phyloP scores from a whole-genome alignment of 495 filamentous ascomycete genomes.

The Penicillium antarcticum region DNA sequence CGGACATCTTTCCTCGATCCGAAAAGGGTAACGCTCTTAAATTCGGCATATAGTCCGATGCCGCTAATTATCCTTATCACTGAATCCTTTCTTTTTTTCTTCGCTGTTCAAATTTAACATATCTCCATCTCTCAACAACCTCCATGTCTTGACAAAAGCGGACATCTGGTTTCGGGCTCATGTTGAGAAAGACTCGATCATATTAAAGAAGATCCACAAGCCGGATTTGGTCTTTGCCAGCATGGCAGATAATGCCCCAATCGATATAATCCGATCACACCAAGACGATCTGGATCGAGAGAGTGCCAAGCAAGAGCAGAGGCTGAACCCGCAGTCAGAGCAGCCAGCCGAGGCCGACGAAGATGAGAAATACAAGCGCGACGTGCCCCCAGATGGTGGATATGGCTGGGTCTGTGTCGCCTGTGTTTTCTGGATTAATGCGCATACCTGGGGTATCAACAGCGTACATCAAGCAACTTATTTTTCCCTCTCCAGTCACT shows the following conservation, averaged over 20 bases:
- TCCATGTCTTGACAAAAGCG: conserved; percentile 16
- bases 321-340: conserved; percentile 6
- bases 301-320: conserved; percentile 4
- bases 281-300: conserved; percentile 19
- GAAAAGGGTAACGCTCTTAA: not conserved
- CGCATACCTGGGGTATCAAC: conserved; percentile 55
- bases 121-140: not conserved
- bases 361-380: conserved; percentile 31
- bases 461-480: conserved; percentile 34
- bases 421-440: conserved; percentile 51
- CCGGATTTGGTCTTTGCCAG: not conserved
- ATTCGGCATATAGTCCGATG: not conserved
- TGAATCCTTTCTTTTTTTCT: not conserved
- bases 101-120: not conserved
- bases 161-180: conserved; percentile 2
- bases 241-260: conserved; percentile 36
- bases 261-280: conserved; percentile 35
- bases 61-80: not conserved
- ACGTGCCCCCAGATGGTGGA: conserved; percentile 50
- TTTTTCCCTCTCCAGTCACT: not conserved
- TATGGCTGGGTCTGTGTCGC: conserved; percentile 56
- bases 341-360: conserved; percentile 7
- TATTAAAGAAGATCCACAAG: not conserved
- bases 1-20: conserved; percentile 8
- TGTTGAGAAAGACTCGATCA: not conserved